Evolutionary conservation across 1,139 yeast genomes (phyloP), one percentile per base, ranked within the genome.

Genomic region (Blastobotrys serpentis): DNA sequence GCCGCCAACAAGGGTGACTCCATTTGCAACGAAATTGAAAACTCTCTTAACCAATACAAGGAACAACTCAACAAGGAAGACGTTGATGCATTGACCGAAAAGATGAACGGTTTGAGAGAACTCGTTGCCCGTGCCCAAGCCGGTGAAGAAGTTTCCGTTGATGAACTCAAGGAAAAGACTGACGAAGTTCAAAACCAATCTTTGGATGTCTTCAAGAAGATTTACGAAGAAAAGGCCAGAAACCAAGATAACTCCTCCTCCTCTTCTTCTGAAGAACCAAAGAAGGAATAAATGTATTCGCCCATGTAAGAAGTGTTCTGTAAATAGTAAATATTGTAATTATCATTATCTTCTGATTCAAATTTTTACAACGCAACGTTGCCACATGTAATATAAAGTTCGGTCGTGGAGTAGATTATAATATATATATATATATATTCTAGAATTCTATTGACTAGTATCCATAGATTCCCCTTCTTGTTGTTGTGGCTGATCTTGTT

Each of bases 1-100:
- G 75, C 79, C 61, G 96, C 97, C 67, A 92, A 92, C 89, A 88
- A 88, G 73, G 97, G 97, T 59, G 98, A 92, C 74, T 90, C 87
- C 74, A 83, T 90, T 71, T 87, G 94, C 74, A 87, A 87, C 74
- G 98, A 90, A 74, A 90, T 96, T 64, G 98, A 92, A 78, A 79
- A 80, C 76, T 89, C 97, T 49, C 78, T 92, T 73, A 84, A 82
- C 72, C 97, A 92, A 78, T 88, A 86, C 77, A 90, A 86, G 77
- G 96, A 86, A 61, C 94, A 90, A 78, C 74, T 92, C 60, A 94
- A 88, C 69, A 78, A 85, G 73, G 83, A 82, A 58, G 94, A 85
- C 66, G 89, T 87, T 62, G 95, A 87, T 65, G 84, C 84, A 76
- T 86, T 92, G 61, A 83, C 81, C 74, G 84, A 79, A 68, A 81